Conservation (phyloP, 305 asterid species). For the Ilex paraguariensis region DNA sequence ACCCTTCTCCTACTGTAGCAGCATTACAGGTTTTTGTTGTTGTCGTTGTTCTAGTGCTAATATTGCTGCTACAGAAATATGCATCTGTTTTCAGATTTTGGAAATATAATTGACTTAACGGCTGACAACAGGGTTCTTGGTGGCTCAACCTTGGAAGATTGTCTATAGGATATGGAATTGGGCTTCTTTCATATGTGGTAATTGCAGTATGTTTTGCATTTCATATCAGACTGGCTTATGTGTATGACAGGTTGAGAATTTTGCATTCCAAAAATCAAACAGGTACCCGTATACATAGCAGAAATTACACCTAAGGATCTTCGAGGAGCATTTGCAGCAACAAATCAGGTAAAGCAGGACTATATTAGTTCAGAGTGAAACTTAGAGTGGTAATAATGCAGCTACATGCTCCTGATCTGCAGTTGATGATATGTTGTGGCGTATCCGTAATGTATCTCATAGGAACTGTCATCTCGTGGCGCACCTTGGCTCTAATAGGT, state of each 20-base stretch:
- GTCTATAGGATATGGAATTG: conserved; percentile 21
- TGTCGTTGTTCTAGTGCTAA: not conserved
- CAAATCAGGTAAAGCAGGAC: conserved; percentile 7
- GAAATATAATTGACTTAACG: not conserved
- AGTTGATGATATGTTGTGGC: conserved; percentile 43
- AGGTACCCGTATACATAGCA: conserved; percentile 25
- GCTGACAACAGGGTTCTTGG: conserved; percentile 13
- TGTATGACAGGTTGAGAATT: not conserved
- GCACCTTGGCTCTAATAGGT: conserved; percentile 30
- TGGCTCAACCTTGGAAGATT: conserved; percentile 24
- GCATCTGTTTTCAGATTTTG: not conserved
- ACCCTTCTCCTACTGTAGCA: no score
- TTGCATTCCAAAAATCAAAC: not conserved
- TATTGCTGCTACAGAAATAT: not conserved
- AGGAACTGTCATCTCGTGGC: conserved; percentile 35
- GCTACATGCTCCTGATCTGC: conserved; percentile 8
- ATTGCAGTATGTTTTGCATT: not conserved
- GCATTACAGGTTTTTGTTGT: not conserved
- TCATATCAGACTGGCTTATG: no score
- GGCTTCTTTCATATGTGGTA: conserved; percentile 22
- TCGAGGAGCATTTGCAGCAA: conserved; percentile 23
- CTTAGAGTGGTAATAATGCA: no score
- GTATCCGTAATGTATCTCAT: conserved; percentile 30
- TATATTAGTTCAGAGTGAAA: not conserved
- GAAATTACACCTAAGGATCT: conserved; percentile 19